A percentile compares a stretch with the other conserved stretches of the same genome.
Evolutionary conservation across 208 protist genomes (phyloP).

Genomic region (Balamuthia mandrillaris): DNA sequence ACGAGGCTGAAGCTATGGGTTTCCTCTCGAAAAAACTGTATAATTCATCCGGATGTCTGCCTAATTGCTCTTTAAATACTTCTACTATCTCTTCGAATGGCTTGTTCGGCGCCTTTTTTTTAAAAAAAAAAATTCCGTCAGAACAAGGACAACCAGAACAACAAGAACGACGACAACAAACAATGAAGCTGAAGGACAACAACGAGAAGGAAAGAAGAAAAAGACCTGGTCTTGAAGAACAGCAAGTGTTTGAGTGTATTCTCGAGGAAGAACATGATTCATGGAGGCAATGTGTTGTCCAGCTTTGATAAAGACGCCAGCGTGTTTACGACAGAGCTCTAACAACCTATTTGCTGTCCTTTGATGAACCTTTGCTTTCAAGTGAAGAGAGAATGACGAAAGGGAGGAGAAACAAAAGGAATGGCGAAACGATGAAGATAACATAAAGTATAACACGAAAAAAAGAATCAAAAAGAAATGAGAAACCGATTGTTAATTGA

Average conservation of each 20-base stretch:
- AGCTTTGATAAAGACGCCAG: slow-evolving; percentile 77
- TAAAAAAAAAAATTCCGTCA: too few species aligned
- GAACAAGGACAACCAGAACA: too few species aligned
- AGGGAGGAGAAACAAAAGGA: too few species aligned
- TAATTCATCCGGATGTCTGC: slow-evolving; percentile 41
- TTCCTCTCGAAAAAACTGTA: slow-evolving; percentile 73
- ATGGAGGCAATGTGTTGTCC: slow-evolving; percentile 89
- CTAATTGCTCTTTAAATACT: slow-evolving; percentile 55
- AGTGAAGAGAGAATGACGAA: too few species aligned
- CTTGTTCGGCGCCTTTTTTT: neutral
- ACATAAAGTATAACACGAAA: too few species aligned
- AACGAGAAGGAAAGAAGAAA: too few species aligned
- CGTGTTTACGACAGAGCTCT: neutral
- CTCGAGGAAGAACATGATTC: slow-evolving; percentile 83
- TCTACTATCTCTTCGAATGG: slow-evolving; percentile 46
- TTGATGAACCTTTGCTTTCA: too few species aligned
- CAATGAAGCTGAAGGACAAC: neutral
- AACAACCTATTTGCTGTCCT: neutral
- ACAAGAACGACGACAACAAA: neutral
- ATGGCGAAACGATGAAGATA: too few species aligned
- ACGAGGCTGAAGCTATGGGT: slow-evolving; percentile 88
- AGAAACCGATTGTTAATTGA: too few species aligned
- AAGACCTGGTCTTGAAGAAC: slow-evolving; percentile 67
- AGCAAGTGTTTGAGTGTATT: slow-evolving; percentile 72
- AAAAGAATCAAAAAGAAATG: too few species aligned